phyloP scores from a whole-genome alignment of 108 stramenopile species.

The Hondaea fermentalgiana region DNA sequence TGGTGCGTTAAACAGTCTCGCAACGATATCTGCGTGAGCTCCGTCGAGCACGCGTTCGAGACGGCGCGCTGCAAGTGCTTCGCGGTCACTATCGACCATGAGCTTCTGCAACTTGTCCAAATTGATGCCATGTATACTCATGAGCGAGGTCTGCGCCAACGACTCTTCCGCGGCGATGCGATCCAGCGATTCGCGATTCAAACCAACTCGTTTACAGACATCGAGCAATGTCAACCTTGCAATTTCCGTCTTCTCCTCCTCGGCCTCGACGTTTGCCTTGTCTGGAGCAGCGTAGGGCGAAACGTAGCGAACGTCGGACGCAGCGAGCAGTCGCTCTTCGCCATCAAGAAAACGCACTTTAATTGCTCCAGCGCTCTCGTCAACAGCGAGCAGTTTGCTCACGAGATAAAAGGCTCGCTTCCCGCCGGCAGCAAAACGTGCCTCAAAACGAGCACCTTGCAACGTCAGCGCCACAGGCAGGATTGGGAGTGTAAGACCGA shows the following conservation, averaged over 20 bases:
- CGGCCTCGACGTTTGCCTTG: too few species aligned
- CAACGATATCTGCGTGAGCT: not conserved
- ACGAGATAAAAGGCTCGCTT: not conserved
- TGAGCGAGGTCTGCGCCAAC: not conserved
- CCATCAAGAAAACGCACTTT: not conserved
- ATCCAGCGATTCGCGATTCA: not conserved
- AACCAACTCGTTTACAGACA: not conserved
- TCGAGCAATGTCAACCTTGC: not conserved
- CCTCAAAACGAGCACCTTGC: not conserved
- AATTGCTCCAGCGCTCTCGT: not conserved
- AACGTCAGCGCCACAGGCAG: not conserved
- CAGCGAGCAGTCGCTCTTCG: not conserved
- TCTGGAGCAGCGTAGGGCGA: not conserved
- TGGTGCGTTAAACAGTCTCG: not conserved
- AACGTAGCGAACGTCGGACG: not conserved
- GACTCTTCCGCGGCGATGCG: not conserved
- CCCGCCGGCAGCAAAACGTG: not conserved
- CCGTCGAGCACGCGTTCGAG: not conserved
- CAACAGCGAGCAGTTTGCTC: not conserved
- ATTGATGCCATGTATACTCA: not conserved
- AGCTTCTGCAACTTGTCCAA: not conserved
- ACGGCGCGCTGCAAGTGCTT: not conserved
- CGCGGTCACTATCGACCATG: not conserved
- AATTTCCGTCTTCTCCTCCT: not conserved
- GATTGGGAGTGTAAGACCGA: not conserved